Base-by-base conservation (phyloP, 345 rosid species). In the Melastoma malabathricum region DNA sequence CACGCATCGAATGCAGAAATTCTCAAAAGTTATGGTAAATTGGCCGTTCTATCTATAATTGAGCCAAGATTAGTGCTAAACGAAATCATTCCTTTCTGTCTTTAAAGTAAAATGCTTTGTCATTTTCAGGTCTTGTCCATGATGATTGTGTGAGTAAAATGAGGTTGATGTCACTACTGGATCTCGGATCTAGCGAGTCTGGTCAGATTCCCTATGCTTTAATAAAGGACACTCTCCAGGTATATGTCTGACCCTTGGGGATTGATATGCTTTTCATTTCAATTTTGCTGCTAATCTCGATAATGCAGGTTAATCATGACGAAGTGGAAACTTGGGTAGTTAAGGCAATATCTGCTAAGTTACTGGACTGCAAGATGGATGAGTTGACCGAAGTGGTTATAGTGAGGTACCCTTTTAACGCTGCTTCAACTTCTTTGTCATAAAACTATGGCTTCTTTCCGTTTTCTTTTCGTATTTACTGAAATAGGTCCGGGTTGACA, bases 251-350 rank as follows among this genome's bases (percentile, higher is more conserved):
- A 15, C 46, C 14, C 31, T 3, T 53, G 52, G 31, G 59, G 16
- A 50, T 43, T 31, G 17, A 13, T 38, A 45, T 1, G 18, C 52
- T 68, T 60, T 41, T 39, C 23, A 43, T 46, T 13, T 44, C 49
- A 12, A 54, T 20, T 18, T 8, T 12, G 23, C 46, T 65, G 19
- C 57, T 38, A 34, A 16, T 39, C 48, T 19, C 53, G 10, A 34
- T 34, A 6, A 29, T 59, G 49, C 75, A 89, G 98, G 72, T 90
- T 58, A 67, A 65, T 39, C 87, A 84, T n/a, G 81, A 80, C 63
- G 96, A 84, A 64, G 84, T 86, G 47, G 96, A 90, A 64, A 20
- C 63, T 34, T 86, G 98, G 96, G 76, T 90, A 50, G 94, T 86
- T 5, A 90, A 75, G 76, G 94, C 98, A 45, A 78, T 77, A 67